Conservation (phyloP, 257 asterid genomes). For the Coffea canephora region DNA sequence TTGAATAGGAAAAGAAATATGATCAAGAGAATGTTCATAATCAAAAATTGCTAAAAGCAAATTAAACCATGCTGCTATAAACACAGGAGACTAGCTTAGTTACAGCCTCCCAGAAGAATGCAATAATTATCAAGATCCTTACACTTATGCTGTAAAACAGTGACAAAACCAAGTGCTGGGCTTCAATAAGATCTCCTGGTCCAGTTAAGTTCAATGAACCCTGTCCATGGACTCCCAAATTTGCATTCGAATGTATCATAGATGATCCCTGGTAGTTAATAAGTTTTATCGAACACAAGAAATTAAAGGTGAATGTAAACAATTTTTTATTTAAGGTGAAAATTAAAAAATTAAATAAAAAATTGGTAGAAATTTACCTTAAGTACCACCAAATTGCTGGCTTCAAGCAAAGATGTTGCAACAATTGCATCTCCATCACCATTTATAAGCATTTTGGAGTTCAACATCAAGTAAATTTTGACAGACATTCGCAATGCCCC, state of each 20-base stretch:
- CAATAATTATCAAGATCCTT: conserved; percentile 29
- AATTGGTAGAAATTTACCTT: conserved; percentile 45
- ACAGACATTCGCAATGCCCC: conserved; percentile 95
- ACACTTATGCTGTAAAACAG: conserved; percentile 81
- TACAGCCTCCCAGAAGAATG: conserved; percentile 17
- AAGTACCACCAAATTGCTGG: conserved; percentile 88
- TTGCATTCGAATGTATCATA: conserved; percentile 77
- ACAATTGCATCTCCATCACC: conserved; percentile 71
- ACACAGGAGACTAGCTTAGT: not conserved
- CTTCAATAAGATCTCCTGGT: conserved; percentile 85
- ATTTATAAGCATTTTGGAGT: conserved; percentile 68
- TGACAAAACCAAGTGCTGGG: conserved; percentile 85
- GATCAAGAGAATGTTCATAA: not conserved
- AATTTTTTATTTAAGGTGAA: not conserved
- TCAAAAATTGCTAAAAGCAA: not conserved
- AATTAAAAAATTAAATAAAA: conserved; percentile 9
- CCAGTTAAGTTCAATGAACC: conserved; percentile 92
- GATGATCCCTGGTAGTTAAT: conserved; percentile 69
- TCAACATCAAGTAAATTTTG: conserved; percentile 86
- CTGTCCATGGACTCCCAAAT: conserved; percentile 92
- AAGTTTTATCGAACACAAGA: conserved; percentile 14
- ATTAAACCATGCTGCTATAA: not conserved
- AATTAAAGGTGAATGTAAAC: not conserved
- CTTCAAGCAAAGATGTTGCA: conserved; percentile 83
- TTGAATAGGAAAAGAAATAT: not conserved